Conservation (phyloP, 345 rosid species). For the Litchi chinensis region DNA sequence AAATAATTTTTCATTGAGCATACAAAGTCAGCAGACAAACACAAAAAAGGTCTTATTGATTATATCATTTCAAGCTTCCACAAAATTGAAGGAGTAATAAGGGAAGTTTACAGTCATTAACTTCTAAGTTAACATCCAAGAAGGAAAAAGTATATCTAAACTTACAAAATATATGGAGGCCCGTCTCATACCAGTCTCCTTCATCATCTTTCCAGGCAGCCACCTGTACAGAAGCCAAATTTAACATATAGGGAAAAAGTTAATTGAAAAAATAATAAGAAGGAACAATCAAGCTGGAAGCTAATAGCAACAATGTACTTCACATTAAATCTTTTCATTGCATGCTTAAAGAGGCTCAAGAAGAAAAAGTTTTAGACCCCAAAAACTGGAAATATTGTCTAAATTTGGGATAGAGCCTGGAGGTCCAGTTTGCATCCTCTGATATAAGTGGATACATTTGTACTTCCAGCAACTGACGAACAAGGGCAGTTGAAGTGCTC, state of each 20-base stretch:
- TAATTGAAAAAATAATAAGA: slow-evolving; percentile 12
- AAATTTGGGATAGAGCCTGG: neutral
- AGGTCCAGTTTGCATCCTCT: neutral
- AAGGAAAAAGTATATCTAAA: neutral
- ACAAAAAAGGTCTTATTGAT: neutral
- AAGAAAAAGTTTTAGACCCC: neutral
- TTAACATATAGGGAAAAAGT: neutral
- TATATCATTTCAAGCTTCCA: neutral
- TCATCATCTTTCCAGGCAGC: slow-evolving; percentile 97
- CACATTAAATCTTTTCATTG: neutral
- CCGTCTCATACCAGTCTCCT: slow-evolving; percentile 96
- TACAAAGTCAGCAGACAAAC: slow-evolving; percentile 4
- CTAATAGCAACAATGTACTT: neutral
- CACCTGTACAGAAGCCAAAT: slow-evolving; percentile 45
- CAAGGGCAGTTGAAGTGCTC: neutral
- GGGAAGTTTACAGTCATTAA: neutral
- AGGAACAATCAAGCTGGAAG: slow-evolving; percentile 1
- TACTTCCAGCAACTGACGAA: neutral
- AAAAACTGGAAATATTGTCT: neutral
- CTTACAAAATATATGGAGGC: slow-evolving; percentile 96
- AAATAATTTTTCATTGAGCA: neutral
- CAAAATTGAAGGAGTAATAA: neutral
- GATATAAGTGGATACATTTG: neutral
- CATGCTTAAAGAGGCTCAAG: neutral
- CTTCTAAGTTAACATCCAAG: neutral